Conservation (phyloP, 2,329 filamentous ascomycete genomes). For the Botrytis deweyae region DNA sequence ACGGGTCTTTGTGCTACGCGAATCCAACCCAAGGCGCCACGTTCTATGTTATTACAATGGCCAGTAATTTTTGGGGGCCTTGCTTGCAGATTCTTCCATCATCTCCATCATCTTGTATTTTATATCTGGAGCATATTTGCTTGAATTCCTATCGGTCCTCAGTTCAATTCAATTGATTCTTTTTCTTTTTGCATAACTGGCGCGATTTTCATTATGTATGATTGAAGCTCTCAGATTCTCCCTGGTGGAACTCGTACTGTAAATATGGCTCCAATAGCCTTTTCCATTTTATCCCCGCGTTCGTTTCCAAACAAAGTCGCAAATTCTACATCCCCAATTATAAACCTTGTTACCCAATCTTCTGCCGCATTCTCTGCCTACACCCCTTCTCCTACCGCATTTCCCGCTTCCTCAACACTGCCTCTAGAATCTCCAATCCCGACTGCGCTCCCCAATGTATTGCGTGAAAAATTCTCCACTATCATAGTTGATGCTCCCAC, state of each 20-base stretch:
- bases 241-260: not conserved
- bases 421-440: not conserved
- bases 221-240: not conserved
- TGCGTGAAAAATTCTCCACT: conserved; percentile 4
- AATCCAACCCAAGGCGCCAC: conserved; percentile 22
- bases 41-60: conserved; percentile 10
- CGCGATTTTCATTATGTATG: not conserved
- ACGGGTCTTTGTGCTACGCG: conserved; percentile 10
- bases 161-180: conserved; percentile 4
- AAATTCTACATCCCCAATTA: not conserved
- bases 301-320: not conserved
- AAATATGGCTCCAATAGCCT: conserved; percentile 6
- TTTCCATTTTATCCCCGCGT: conserved; percentile 3
- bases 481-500: conserved; percentile 3
- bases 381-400: not conserved
- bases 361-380: not conserved
- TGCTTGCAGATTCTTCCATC: not conserved
- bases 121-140: not conserved
- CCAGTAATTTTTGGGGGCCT: conserved; percentile 22
- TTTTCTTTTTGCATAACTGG: not conserved
- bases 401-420: not conserved
- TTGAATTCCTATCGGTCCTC: not conserved
- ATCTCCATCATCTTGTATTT: not conserved
- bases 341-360: not conserved
- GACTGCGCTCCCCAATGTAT: not conserved